These are phyloP conservation scores for Penicillium dipodomyicola DNA, from an alignment of 495 filamentous ascomycete species.

Conservation along the genomic window DNA sequence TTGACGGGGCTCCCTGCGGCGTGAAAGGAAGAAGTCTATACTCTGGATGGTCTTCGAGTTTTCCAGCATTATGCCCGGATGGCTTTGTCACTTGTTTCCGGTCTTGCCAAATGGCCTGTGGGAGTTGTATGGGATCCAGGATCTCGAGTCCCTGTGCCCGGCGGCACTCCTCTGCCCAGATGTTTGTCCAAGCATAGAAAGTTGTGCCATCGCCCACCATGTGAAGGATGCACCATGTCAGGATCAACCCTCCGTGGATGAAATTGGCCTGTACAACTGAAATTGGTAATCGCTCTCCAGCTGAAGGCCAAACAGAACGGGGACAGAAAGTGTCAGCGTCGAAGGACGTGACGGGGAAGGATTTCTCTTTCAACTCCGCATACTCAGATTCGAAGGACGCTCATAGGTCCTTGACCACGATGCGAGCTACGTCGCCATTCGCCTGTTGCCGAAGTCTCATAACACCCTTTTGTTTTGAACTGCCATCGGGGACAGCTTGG, in stretches of 20 bases:
- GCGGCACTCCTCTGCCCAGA: constrained; percentile 39
- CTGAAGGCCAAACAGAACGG: constrained; percentile 30
- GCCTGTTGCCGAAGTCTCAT: constrained; percentile 24
- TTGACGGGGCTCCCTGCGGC: constrained; percentile 30
- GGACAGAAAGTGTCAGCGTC: constrained; percentile 31
- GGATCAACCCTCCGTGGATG: constrained; percentile 30
- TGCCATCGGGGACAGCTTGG: constrained; percentile 31
- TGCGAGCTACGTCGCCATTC: constrained; percentile 8
- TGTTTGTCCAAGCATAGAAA: constrained; percentile 32
- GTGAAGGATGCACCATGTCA: constrained; percentile 31
- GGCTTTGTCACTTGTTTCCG: constrained; percentile 29
- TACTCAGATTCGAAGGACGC: constrained; percentile 23
- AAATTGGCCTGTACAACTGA: constrained; percentile 39
- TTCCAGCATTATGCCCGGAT: constrained; percentile 25
- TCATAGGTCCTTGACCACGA: constrained; percentile 34
- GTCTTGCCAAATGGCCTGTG: constrained; percentile 20
- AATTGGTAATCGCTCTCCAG: constrained; percentile 28
- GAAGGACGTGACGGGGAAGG: constrained; percentile 33
- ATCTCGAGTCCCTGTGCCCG: constrained; percentile 29
- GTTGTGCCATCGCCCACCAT: constrained; percentile 35
- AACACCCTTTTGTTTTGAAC: constrained; percentile 28
- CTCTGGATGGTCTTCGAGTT: constrained; percentile 34
- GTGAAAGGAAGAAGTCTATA: constrained; percentile 32
- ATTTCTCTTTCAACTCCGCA: constrained; percentile 30
- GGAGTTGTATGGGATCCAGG: constrained; percentile 19